Evolutionary conservation across 2,329 filamentous ascomycete genomes (phyloP).

Genomic region (Diaporthe sp.): DNA sequence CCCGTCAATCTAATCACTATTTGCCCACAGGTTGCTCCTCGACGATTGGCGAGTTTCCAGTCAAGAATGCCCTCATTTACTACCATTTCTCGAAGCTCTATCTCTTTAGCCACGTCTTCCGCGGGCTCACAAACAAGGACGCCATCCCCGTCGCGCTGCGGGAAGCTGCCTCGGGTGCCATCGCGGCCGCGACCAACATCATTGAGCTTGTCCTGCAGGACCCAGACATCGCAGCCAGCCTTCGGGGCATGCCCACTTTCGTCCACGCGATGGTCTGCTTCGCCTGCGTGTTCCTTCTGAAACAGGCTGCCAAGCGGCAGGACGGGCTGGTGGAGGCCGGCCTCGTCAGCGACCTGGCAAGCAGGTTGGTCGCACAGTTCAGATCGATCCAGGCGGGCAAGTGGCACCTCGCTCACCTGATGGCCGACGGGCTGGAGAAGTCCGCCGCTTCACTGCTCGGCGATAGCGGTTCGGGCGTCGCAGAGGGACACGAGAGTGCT

Average conservation of each 20-base stretch:
- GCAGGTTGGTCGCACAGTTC: slow-evolving; percentile 52
- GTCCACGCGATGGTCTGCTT: slow-evolving; percentile 64
- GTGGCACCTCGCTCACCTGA: slow-evolving; percentile 57
- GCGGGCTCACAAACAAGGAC: slow-evolving; percentile 37
- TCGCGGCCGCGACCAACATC: slow-evolving; percentile 48
- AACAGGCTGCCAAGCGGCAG: slow-evolving; percentile 52
- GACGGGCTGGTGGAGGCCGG: slow-evolving; percentile 50
- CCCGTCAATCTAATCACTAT: not conserved
- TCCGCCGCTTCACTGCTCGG: not conserved
- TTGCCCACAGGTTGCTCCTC: not conserved
- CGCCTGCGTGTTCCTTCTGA: slow-evolving; percentile 62
- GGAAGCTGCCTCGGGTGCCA: slow-evolving; percentile 33
- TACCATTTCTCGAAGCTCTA: slow-evolving; percentile 47
- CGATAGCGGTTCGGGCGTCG: not conserved
- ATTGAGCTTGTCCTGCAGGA: slow-evolving; percentile 50
- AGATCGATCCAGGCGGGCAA: slow-evolving; percentile 52
- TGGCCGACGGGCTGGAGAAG: slow-evolving; percentile 56
- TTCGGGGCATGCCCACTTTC: slow-evolving; percentile 59
- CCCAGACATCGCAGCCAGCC: slow-evolving; percentile 45
- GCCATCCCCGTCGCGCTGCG: slow-evolving; percentile 30
- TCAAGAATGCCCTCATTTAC: slow-evolving; percentile 45
- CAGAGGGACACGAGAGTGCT: not conserved
- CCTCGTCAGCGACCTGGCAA: slow-evolving; percentile 50
- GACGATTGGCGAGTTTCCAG: slow-evolving; percentile 45
- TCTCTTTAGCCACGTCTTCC: slow-evolving; percentile 44